phyloP scores from a whole-genome alignment of 306 rosid species.

The Prosopis cineraria region DNA sequence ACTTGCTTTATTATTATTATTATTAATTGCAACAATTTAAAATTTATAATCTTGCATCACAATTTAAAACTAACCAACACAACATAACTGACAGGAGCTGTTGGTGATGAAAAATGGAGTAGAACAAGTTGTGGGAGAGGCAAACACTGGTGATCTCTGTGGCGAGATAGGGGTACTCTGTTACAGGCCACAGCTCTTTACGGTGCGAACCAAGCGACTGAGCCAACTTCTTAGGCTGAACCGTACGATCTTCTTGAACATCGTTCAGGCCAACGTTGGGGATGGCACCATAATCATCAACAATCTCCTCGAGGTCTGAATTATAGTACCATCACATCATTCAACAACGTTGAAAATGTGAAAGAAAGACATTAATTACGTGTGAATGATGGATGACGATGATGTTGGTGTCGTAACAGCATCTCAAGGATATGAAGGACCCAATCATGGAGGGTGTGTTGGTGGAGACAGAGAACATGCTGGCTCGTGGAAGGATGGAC shows the following conservation, averaged over 20 bases:
- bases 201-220: slow-evolving; percentile 67
- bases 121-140: slow-evolving; percentile 58
- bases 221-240: slow-evolving; percentile 69
- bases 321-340: no score
- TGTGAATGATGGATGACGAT: not conserved
- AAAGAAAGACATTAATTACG: not conserved
- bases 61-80: no score
- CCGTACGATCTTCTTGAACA: slow-evolving; percentile 58
- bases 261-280: slow-evolving; percentile 61
- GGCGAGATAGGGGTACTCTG: slow-evolving; percentile 82
- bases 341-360: not conserved
- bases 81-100: no score
- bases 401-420: slow-evolving; percentile 43
- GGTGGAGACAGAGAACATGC: slow-evolving; percentile 86
- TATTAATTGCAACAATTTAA: no score
- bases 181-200: slow-evolving; percentile 70
- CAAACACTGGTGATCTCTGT: slow-evolving; percentile 49
- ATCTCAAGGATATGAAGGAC: slow-evolving; percentile 64
- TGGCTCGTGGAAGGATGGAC: slow-evolving; percentile 91
- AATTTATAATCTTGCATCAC: no score
- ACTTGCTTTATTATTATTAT: no score
- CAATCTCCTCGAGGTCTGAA: slow-evolving; percentile 73
- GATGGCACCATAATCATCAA: slow-evolving; percentile 69
- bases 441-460: slow-evolving; percentile 85
- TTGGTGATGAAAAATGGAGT: slow-evolving; percentile 64